phyloP scores from a whole-genome alignment of 192 early-diverging fungal species.

The Coemansia erecta region DNA sequence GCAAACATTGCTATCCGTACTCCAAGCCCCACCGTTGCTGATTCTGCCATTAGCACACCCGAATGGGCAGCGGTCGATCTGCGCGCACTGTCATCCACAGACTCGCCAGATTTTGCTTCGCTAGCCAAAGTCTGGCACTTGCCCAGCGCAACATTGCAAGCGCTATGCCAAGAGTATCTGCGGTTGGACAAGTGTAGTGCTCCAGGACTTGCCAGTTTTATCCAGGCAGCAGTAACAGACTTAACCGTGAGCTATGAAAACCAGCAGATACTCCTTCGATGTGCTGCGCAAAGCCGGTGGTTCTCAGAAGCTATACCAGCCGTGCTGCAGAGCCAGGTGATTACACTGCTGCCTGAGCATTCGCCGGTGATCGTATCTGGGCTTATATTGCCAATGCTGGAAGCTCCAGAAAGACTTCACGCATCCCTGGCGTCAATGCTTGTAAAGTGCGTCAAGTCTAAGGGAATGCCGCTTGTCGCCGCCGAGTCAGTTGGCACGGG shows the following conservation, averaged over 20 bases:
- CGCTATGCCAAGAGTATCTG: conserved; percentile 20
- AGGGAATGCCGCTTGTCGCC: conserved; percentile 12
- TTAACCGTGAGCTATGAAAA: conserved; percentile 29
- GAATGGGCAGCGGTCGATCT: conserved; percentile 25
- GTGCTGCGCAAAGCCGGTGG: conserved; percentile 15
- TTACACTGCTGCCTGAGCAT: conserved; percentile 14
- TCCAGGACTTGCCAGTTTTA: conserved; percentile 18
- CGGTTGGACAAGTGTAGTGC: conserved; percentile 13
- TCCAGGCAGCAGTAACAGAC: conserved; percentile 16
- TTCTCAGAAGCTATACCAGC: conserved; percentile 37
- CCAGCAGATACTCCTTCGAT: conserved; percentile 23
- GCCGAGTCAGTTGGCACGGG: conserved; percentile 16
- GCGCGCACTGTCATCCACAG: conserved; percentile 12
- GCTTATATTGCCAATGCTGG: conserved; percentile 21
- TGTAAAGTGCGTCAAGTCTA: conserved; percentile 24
- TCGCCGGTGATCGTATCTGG: conserved; percentile 17
- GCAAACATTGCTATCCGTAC: neutral
- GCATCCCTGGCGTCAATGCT: conserved; percentile 18
- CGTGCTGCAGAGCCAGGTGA: conserved; percentile 30
- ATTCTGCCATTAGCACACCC: neutral
- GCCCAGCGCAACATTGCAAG: conserved; percentile 12
- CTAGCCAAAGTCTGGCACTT: conserved; percentile 24
- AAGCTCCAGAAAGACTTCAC: conserved; percentile 9
- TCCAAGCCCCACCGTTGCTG: neutral
- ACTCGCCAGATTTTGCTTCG: conserved; percentile 14